Evolutionary conservation across 1,139 yeast species (phyloP).

Genomic region (Nakaseomyces sp.): DNA sequence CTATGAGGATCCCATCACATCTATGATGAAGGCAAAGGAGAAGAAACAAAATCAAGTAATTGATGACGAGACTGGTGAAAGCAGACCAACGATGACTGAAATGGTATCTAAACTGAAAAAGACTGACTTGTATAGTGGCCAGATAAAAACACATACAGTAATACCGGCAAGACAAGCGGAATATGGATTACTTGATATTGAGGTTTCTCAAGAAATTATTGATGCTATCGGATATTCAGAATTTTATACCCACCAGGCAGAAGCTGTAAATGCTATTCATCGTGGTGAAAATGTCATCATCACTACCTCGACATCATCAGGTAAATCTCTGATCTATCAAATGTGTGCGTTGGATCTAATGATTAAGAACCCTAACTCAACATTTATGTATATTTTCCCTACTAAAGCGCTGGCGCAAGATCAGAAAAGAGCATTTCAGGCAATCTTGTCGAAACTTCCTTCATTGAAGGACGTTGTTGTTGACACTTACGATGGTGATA

Average conservation of each 20-base stretch:
- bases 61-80: constrained; percentile 23
- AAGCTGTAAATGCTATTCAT: constrained; percentile 55
- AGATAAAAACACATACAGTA: constrained; percentile 43
- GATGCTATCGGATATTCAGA: constrained; percentile 41
- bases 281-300: constrained; percentile 61
- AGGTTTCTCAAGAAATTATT: constrained; percentile 40
- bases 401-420: constrained; percentile 97
- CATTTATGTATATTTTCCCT: constrained; percentile 86
- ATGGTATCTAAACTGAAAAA: constrained; percentile 42
- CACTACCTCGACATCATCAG: constrained; percentile 91
- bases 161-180: constrained; percentile 40
- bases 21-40: constrained; percentile 34
- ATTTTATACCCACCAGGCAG: constrained; percentile 74
- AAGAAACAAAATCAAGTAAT: constrained; percentile 12
- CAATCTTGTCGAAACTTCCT: constrained; percentile 44
- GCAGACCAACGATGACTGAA: constrained; percentile 35
- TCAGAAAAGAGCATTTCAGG: constrained; percentile 69
- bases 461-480: constrained; percentile 33
- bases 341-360: constrained; percentile 60
- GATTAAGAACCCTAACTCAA: constrained; percentile 43
- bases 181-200: constrained; percentile 36
- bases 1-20: constrained; percentile 43
- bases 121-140: constrained; percentile 48
- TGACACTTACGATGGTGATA: constrained; percentile 92
- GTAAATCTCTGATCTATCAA: constrained; percentile 87